A percentile compares a stretch with the other conserved stretches of the same genome.
Conservation (phyloP, 2,329 filamentous ascomycete genomes). For the Botrytis medusae region DNA sequence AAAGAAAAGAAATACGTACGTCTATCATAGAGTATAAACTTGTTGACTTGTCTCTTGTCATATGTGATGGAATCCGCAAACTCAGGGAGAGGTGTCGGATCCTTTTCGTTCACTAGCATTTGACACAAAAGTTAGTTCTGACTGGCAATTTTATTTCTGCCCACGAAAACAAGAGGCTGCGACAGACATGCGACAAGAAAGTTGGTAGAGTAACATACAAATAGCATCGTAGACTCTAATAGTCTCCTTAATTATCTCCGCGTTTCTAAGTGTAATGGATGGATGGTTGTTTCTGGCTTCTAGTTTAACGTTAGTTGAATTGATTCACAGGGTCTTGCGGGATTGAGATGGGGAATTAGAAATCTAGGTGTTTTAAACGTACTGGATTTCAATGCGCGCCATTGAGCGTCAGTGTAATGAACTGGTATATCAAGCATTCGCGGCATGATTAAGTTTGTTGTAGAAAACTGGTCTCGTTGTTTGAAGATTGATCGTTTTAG, state of each 20-base stretch:
- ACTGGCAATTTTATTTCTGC: not conserved
- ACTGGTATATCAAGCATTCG: not conserved
- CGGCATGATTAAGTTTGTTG: not conserved
- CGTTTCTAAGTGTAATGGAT: not conserved
- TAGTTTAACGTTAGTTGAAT: not conserved
- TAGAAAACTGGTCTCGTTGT: not conserved
- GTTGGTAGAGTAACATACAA: not conserved
- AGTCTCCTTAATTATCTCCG: slow-evolving; percentile 1
- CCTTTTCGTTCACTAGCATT: not conserved
- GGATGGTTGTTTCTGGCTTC: slow-evolving; percentile 4
- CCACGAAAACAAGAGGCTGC: too few relatives aligned
- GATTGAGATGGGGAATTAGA: not conserved
- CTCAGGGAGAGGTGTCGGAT: not conserved
- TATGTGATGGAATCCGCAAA: not conserved
- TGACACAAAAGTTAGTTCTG: not conserved
- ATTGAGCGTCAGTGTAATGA: slow-evolving; percentile 1
- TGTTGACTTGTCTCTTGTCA: slow-evolving; percentile 4
- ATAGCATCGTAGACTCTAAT: slow-evolving; percentile 1
- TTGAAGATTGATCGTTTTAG: not conserved
- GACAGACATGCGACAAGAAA: not conserved
- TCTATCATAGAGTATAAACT: not conserved
- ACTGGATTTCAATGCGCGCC: slow-evolving; percentile 12
- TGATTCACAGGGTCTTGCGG: not conserved
- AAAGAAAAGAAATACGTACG: not conserved
- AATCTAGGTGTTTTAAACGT: not conserved